Evolutionary conservation across 2,329 filamentous ascomycete species (phyloP).

Genomic region (Geosmithia morbida): DNA sequence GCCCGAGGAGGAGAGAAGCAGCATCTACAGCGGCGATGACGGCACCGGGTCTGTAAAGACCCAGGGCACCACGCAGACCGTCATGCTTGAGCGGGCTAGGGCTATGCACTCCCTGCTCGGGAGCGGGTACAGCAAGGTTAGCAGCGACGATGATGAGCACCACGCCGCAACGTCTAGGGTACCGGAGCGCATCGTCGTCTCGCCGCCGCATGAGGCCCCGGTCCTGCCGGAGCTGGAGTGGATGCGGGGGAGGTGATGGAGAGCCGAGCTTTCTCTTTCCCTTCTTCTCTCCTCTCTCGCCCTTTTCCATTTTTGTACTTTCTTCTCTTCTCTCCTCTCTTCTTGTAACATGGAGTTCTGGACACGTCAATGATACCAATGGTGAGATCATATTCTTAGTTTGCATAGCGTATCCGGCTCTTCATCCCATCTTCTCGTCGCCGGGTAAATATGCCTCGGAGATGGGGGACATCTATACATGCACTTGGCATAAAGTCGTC

Average conservation of each 20-base stretch:
- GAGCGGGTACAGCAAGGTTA: not conserved
- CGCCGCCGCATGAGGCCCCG: not conserved
- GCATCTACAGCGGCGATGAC: not conserved
- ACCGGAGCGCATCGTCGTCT: not conserved
- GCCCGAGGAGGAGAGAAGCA: conserved; percentile 18
- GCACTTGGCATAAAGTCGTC: too few relatives aligned
- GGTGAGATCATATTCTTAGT: too few relatives aligned
- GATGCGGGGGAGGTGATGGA: not conserved
- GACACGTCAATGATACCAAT: too few relatives aligned
- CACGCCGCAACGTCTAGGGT: not conserved
- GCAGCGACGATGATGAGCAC: not conserved
- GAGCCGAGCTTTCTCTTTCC: too few relatives aligned
- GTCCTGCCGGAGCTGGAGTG: not conserved
- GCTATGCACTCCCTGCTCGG: not conserved
- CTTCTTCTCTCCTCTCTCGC: not conserved
- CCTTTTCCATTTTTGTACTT: not conserved
- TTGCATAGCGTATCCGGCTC: too few relatives aligned
- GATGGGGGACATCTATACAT: too few relatives aligned
- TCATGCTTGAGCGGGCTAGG: not conserved
- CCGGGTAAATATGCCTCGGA: too few relatives aligned
- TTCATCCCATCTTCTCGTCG: too few relatives aligned
- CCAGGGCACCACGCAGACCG: not conserved
- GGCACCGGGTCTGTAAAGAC: not conserved
- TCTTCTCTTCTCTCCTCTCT: not conserved
- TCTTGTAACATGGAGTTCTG: too few relatives aligned